A percentile compares a stretch with the other conserved stretches of the same genome.
These are phyloP conservation scores for Coemansia sp. DNA, from an alignment of 192 early-diverging fungal species.

Conservation along the genomic window DNA sequence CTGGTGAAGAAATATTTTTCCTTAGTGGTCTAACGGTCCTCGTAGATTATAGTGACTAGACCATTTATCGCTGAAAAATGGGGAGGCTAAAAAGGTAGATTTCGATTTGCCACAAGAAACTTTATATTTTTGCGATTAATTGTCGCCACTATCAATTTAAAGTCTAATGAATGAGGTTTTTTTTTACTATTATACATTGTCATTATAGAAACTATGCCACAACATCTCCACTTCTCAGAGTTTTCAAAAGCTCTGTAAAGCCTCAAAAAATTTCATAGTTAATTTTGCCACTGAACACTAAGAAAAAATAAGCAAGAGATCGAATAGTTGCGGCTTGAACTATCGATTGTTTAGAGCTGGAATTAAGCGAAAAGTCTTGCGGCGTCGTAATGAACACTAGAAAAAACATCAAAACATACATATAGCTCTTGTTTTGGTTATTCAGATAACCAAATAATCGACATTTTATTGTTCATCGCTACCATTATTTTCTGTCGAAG, in stretches of 20 bases:
- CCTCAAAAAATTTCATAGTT: conserved; percentile 1
- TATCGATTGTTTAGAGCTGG: not conserved
- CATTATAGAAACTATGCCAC: conserved; percentile 3
- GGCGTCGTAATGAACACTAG: conserved; percentile 6
- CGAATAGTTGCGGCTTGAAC: not conserved
- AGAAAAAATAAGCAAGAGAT: conserved; percentile 2
- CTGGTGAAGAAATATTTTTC: not conserved
- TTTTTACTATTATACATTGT: not conserved
- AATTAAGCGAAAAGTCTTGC: not conserved
- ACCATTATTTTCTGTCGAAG: conserved; percentile 9
- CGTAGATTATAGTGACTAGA: not conserved
- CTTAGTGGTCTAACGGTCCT: conserved; percentile 5
- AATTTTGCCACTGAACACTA: not conserved
- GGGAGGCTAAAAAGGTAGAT: not conserved
- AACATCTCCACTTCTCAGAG: conserved; percentile 5
- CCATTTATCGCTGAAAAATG: not conserved
- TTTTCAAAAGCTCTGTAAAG: not conserved
- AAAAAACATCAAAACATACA: conserved; percentile 11
- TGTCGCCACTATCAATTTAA: not conserved
- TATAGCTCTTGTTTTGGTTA: conserved; percentile 3
- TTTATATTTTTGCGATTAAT: not conserved
- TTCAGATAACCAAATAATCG: not conserved
- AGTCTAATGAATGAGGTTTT: conserved; percentile 2
- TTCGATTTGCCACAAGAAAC: conserved; percentile 7
- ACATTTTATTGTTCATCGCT: no score